These are phyloP conservation scores for Pichia gijzeniarum DNA, from an alignment of 805 yeast genomes.

Conservation along the genomic window DNA sequence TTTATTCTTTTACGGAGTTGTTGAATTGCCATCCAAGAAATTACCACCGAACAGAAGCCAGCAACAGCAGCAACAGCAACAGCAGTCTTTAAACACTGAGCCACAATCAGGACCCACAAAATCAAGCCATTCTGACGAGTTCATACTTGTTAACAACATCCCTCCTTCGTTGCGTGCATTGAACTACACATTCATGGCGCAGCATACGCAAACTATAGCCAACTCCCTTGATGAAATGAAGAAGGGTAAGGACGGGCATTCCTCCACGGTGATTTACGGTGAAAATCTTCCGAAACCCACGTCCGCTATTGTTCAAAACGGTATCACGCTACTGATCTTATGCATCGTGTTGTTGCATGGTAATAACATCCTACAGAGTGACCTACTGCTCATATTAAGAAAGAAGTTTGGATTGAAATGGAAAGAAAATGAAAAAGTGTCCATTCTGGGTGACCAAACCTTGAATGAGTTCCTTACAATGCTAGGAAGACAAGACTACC, in stretches of 20 bases:
- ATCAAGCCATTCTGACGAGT: constrained; percentile 16
- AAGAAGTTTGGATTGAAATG: constrained; percentile 21
- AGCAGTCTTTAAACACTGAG: background rate
- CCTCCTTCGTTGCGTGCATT: constrained; percentile 20
- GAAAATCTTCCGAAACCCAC: constrained; percentile 24
- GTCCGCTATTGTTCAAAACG: constrained; percentile 19
- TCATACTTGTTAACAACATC: constrained; percentile 21
- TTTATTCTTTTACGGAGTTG: constrained; percentile 24
- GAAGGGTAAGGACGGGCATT: constrained; percentile 1
- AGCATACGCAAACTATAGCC: constrained; percentile 7
- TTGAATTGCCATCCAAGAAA: constrained; percentile 19
- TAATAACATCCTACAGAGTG: constrained; percentile 25
- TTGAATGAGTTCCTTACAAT: constrained; percentile 19
- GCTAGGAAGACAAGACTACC: constrained; percentile 25
- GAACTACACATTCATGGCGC: constrained; percentile 15
- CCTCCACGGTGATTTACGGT: constrained; percentile 9
- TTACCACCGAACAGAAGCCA: background rate
- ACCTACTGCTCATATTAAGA: constrained; percentile 20
- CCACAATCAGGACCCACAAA: background rate
- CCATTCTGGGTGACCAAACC: constrained; percentile 18
- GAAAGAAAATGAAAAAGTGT: constrained; percentile 18
- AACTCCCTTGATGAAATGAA: constrained; percentile 9
- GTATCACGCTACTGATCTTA: constrained; percentile 24
- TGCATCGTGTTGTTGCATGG: constrained; percentile 23
- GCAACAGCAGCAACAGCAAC: background rate